These are phyloP conservation scores for Lentinula lateritia DNA, from an alignment of 768 basidiomycete species.

Conservation along the genomic window DNA sequence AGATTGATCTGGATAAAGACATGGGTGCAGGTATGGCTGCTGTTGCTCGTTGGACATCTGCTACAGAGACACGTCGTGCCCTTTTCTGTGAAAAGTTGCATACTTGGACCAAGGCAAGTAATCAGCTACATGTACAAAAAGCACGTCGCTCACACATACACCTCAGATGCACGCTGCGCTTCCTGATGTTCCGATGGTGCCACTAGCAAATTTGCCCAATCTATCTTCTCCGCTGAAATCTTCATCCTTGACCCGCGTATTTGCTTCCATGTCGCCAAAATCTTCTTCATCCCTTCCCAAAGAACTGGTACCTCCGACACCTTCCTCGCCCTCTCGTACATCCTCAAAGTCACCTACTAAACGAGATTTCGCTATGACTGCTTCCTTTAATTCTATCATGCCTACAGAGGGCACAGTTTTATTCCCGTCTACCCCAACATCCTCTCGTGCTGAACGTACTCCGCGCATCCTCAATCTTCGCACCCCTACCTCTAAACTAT, in stretches of 20 bases:
- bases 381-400: constrained; percentile 29
- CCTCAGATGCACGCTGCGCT: constrained; percentile 46
- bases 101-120: constrained; percentile 61
- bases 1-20: constrained; percentile 78
- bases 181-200: constrained; percentile 48
- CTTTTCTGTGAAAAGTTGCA: constrained; percentile 56
- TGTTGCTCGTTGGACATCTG: constrained; percentile 82
- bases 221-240: constrained; percentile 48
- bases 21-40: constrained; percentile 84
- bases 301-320: constrained; percentile 31
- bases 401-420: constrained; percentile 41
- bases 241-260: constrained; percentile 62
- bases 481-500: constrained; percentile 34
- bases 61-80: constrained; percentile 52
- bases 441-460: constrained; percentile 30
- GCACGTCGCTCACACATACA: constrained; percentile 1
- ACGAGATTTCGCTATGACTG: constrained; percentile 39
- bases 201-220: constrained; percentile 60
- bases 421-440: constrained; percentile 67
- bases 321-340: constrained; percentile 33
- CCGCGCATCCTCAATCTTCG: constrained; percentile 39
- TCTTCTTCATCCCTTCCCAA: constrained; percentile 33
- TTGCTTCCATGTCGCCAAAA: constrained; percentile 74
- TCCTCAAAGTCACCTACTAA: constrained; percentile 36
- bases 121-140: not conserved